Evolutionary conservation across 2,329 filamentous ascomycete species (phyloP), one percentile per base, ranked within the genome.

Genomic region (Calonectria pseudoreteaudii): DNA sequence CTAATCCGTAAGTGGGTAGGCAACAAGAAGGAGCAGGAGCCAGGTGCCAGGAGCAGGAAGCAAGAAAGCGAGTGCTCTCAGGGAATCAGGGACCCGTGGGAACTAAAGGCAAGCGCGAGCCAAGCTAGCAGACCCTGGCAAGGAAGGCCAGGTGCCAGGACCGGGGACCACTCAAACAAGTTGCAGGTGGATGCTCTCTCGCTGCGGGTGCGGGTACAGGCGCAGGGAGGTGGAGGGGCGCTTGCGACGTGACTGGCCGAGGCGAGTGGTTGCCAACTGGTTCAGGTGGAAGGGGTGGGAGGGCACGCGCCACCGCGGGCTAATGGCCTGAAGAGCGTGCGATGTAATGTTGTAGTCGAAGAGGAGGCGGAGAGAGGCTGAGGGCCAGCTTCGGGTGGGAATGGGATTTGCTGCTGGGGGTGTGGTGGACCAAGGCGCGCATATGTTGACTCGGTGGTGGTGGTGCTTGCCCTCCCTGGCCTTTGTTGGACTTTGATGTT

Each of bases 241-340:
- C 23, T 28, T 41, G 56, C 34, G 34, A 62, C 56, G 56, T 62
- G 56, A 62, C 23, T 62, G 56, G 56, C 14, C 18, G 56, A 41
- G 56, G 34, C 56, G 56, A 23, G 34, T 62, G 56, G 53, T 62
- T 70, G 30, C 34, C 50, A 58, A n/a, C 34, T 44, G 68, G 68
- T 36, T 66, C 49, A 66, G 58, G 68, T 47, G 20, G 47, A 69
- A 56, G 67, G 34, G 56, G 34, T 18, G 56, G 52, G 20, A 70
- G 68, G 47, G 58, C 67, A 70, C 56, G 44, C 58, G 68, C 67
- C 53, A 44, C 38, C 36, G 14, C 56, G 34, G 56, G 56, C 56
- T 62, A 62, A 62, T 62, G 66, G 66, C 36, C 26, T 47, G 36
- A 58, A 65, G 60, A 65, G 38, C 34, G 41, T 65, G 66, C 67